Base-by-base conservation (phyloP, 1,284 basidiomycete genomes). In the Blastosporella zonata region DNA sequence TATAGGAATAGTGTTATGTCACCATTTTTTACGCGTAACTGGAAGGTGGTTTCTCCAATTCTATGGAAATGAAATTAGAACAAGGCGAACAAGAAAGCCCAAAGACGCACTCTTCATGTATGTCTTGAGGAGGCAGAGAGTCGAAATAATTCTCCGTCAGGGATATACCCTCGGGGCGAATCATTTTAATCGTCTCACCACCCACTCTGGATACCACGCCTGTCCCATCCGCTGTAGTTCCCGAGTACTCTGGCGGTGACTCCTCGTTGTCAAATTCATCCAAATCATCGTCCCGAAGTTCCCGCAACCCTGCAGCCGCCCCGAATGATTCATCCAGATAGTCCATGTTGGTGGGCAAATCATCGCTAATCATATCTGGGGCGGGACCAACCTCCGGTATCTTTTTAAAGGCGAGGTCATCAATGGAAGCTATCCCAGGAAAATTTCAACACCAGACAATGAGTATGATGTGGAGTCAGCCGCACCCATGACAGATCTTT, bases 351-450 rank as follows among this genome's bases (percentile, higher is more conserved):
- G 78, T 88, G 0, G 95, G 95, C 9, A 98, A 72, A 62, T 98
- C 93, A 61, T 98, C 96, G 35, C 78, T 74, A 40, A 98, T 87
- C 79, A 97, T 85, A 65, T 98, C 95, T 2, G 90, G 84, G 3
- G 82, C 78, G 3, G 83, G 79, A 5, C 87, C 87, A 45, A 89
- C 72, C 54, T 92, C 85, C 0, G 90, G 88, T 5, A 84, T 64
- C 18, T 73, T 72, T 42, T 71, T 78, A 68, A 97, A 97, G 0
- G 93, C 91, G 29, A 88, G 66, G 49, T 95, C 86, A 50, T 97
- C 93, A 21, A 97, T 70, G 13, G 90, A 91, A 46, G 80, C 89
- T 90, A 60, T 8, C 20, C 15, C n/a, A 10, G 38, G 15, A 37
- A 17, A 27, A 5, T 34, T 9, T 37, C 36, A 37, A 22, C 45